These are phyloP conservation scores for Clarkia xantiana DNA, from an alignment of 345 rosid genomes.

Conservation along the genomic window DNA sequence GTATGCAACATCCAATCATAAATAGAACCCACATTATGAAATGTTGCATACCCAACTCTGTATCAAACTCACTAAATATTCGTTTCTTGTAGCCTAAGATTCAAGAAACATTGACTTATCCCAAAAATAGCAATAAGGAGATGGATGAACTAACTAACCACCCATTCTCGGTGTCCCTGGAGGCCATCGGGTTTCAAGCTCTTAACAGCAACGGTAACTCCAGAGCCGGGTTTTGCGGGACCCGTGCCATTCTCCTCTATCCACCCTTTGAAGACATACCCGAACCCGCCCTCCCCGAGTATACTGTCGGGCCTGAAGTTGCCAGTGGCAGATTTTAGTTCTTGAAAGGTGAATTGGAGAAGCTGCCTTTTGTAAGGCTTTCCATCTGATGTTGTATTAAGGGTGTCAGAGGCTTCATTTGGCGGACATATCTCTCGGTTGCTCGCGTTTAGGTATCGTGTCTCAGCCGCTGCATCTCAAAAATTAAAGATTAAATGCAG, in stretches of 20 bases:
- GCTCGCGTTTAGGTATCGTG: constrained; percentile 65
- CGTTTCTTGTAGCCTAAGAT: no score
- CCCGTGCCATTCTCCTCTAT: constrained; percentile 75
- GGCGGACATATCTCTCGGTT: constrained; percentile 48
- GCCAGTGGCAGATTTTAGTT: constrained; percentile 70
- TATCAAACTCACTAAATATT: no score
- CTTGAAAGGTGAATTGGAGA: constrained; percentile 52
- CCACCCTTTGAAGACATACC: constrained; percentile 77
- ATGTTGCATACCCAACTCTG: no score
- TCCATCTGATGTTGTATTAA: constrained; percentile 17
- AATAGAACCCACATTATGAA: no score
- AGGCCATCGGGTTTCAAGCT: constrained; percentile 84
- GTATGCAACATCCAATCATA: no score
- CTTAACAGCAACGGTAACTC: constrained; percentile 71
- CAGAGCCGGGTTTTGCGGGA: constrained; percentile 72
- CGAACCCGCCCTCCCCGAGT: constrained; percentile 83
- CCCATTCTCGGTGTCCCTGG: constrained; percentile 84
- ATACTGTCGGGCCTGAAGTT: constrained; percentile 79
- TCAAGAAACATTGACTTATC: no score
- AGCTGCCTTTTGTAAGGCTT: constrained; percentile 23
- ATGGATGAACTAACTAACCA: constrained; percentile 42
- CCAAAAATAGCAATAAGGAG: background rate
- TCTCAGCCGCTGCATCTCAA: constrained; percentile 39
- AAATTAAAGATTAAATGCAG: no score
- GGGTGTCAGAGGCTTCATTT: constrained; percentile 36